Percentiles rank a stretch among this genome's conserved stretches.
Conservation (phyloP, 208 protist species). For the Trypanosoma platydactyli region DNA sequence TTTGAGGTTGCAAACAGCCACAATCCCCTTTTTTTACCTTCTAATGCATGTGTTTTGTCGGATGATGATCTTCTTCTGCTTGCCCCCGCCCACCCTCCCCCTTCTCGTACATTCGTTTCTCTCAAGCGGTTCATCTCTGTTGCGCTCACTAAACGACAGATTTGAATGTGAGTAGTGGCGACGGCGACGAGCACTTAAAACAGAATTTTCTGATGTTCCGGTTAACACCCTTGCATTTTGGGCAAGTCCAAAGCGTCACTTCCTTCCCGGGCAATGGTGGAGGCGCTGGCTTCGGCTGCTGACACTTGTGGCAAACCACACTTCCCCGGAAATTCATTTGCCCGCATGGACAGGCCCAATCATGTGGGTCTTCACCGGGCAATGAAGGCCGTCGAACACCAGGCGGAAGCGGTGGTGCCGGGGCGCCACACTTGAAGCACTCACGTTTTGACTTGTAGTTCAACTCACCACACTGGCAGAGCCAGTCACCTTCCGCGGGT, state of each 20-base stretch:
- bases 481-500: slow-evolving; percentile 78
- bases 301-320: slow-evolving; percentile 82
- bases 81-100: not conserved
- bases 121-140: not conserved
- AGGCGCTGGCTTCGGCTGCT: slow-evolving; percentile 81
- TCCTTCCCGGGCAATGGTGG: slow-evolving; percentile 78
- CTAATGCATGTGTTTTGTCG: no score
- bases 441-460: slow-evolving; percentile 88
- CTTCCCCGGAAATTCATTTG: slow-evolving; percentile 90
- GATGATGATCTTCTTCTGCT: no score
- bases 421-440: slow-evolving; percentile 90
- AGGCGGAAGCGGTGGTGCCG: slow-evolving; percentile 84
- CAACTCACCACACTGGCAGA: slow-evolving; percentile 86
- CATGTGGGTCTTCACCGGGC: slow-evolving; percentile 88
- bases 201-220: slow-evolving; percentile 79
- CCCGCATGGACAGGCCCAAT: slow-evolving; percentile 91
- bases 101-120: not conserved
- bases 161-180: slow-evolving; percentile 70
- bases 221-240: slow-evolving; percentile 81
- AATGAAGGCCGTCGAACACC: slow-evolving; percentile 76
- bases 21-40: no score
- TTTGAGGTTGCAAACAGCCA: no score
- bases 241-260: slow-evolving; percentile 83
- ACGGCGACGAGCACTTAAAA: slow-evolving; percentile 79
- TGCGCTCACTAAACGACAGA: slow-evolving; percentile 17